Base-by-base conservation (phyloP, 2,329 filamentous ascomycete species). In the Pyrenochaeta sp. region DNA sequence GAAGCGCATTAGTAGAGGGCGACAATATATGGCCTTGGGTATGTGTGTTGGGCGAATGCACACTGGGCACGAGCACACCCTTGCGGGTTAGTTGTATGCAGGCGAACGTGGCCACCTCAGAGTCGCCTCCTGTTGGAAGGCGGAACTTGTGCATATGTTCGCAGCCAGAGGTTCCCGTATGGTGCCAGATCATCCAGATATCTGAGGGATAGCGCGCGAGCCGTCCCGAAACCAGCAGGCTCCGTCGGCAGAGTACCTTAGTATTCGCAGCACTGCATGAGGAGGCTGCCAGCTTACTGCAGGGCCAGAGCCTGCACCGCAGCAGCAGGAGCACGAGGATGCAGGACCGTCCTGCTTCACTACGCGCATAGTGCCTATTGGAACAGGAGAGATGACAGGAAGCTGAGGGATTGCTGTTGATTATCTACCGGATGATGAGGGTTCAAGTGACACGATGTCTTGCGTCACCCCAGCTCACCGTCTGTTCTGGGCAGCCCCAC, bases 41-140 rank as follows among this genome's bases (percentile, higher is more conserved):
- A 63, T 64, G 71, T 66, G 66, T 66, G 72, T 70, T 74, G 73
- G 72, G 73, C 73, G 72, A 75, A 71, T 74, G 68, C 63, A 67
- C 58, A 68, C 54, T 60, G 69, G 68, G 72, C 72, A 75, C 67
- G 67, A 73, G 63, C 60, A 53, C 64, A 69, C 66, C 66, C 57
- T 63, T 72, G 67, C 45, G 66, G 72, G 60, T 68, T 75, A 75
- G 73, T 60, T 57, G 54, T 63, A 66, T 71, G 72, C 71, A 74
- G 52, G 71, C 68, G 66, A 70, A 75, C 69, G 73, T 75, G 72
- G 68, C 67, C 63, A 63, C 51, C 68, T 64, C 45, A 67, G 67
- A 75, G 67, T 75, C 71, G 73, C 69, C 65, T 75, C 63, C 53
- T 60, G 40, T 49, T 49, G 53, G 60, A 66, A 59, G 64, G 58